Evolutionary conservation across 2,329 filamentous ascomycete species (phyloP).

Genomic region (Neofusicoccum laricinum): DNA sequence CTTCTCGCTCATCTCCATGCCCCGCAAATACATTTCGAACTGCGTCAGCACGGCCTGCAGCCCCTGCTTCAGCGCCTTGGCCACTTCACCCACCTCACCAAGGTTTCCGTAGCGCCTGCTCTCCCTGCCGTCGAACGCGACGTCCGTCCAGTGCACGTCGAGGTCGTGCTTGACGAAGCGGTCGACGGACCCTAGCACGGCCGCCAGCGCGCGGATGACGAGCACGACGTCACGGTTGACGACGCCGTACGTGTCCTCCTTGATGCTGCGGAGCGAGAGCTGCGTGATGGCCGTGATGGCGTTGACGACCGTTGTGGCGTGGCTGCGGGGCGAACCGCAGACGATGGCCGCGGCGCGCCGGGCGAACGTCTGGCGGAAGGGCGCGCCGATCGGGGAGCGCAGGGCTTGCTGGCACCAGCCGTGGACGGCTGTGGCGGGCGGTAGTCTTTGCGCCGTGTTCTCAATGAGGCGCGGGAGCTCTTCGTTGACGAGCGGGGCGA

Average conservation of each 20-base stretch:
- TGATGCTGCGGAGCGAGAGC: constrained; percentile 69
- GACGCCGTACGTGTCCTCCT: constrained; percentile 79
- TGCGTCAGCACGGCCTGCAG: constrained; percentile 64
- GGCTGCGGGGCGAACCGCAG: constrained; percentile 70
- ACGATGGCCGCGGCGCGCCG: constrained; percentile 65
- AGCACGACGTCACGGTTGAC: constrained; percentile 77
- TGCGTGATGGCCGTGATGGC: constrained; percentile 67
- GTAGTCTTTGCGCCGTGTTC: background rate
- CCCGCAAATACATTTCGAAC: constrained; percentile 72
- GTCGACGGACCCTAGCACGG: constrained; percentile 67
- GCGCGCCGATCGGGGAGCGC: constrained; percentile 51
- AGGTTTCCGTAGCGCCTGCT: constrained; percentile 38
- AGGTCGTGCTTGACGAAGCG: constrained; percentile 56
- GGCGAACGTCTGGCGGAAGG: constrained; percentile 69
- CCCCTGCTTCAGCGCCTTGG: constrained; percentile 62
- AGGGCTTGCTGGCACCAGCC: constrained; percentile 19
- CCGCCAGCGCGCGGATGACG: constrained; percentile 71
- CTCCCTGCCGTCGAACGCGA: constrained; percentile 53
- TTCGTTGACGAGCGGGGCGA: constrained; percentile 20
- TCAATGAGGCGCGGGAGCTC: constrained; percentile 18
- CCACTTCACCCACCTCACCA: constrained; percentile 67
- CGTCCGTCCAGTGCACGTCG: constrained; percentile 76
- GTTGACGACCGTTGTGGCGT: constrained; percentile 40
- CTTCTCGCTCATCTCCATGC: constrained; percentile 65
- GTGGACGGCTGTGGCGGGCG: background rate